These are phyloP conservation scores for Penicillium samsonianum DNA, from an alignment of 495 filamentous ascomycete genomes.

Conservation along the genomic window DNA sequence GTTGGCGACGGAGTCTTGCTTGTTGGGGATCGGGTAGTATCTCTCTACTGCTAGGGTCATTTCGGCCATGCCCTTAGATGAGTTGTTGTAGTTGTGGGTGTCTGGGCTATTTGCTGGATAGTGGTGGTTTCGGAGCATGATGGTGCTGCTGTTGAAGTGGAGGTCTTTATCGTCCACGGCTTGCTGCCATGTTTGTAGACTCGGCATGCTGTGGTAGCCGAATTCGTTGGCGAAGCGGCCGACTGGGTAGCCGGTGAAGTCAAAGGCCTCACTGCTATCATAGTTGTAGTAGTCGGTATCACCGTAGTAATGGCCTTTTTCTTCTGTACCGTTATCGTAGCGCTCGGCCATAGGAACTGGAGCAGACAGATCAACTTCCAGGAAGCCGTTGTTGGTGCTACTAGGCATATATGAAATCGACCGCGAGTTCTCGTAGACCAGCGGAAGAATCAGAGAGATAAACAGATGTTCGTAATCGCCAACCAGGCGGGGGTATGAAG, in stretches of 20 bases:
- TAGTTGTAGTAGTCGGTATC: constrained; percentile 75
- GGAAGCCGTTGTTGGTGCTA: constrained; percentile 67
- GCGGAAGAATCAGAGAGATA: constrained; percentile 58
- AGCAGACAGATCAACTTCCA: constrained; percentile 56
- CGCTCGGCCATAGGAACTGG: constrained; percentile 60
- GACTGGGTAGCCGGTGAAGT: constrained; percentile 57
- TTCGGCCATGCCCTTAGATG: constrained; percentile 55
- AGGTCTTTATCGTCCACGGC: constrained; percentile 53
- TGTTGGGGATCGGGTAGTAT: constrained; percentile 65
- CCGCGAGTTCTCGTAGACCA: constrained; percentile 63
- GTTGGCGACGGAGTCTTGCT: constrained; percentile 57
- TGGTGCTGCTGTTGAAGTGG: constrained; percentile 59
- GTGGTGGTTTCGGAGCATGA: constrained; percentile 67
- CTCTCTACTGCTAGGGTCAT: constrained; percentile 62
- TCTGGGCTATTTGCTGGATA: constrained; percentile 53
- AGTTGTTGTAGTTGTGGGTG: constrained; percentile 41
- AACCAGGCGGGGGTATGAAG: constrained; percentile 46
- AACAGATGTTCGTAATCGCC: constrained; percentile 65
- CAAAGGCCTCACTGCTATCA: constrained; percentile 55
- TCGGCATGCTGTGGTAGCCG: constrained; percentile 68
- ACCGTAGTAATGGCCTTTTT: constrained; percentile 57
- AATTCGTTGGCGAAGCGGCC: constrained; percentile 70
- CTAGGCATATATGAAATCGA: constrained; percentile 69
- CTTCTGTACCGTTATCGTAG: constrained; percentile 56
- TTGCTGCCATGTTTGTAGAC: constrained; percentile 60